Evolutionary conservation across 495 filamentous ascomycete species (phyloP).

Genomic region (Lasiosphaeris hirsuta): DNA sequence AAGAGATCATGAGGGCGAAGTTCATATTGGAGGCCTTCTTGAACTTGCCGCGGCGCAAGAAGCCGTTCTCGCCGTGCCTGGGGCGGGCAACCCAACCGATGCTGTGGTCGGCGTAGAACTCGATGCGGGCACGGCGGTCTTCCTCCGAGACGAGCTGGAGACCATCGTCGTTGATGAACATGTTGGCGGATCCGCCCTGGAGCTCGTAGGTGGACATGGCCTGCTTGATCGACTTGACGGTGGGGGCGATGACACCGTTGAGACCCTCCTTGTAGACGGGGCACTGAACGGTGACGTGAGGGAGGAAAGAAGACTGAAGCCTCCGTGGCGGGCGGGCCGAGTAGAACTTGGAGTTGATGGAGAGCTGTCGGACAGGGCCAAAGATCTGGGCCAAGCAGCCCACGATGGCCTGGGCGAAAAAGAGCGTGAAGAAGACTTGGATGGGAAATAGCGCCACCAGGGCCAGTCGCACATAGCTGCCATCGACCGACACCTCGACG

Average conservation of each 20-base stretch:
- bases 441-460: slow-evolving; percentile 62
- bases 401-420: slow-evolving; percentile 71
- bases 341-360: slow-evolving; percentile 73
- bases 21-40: slow-evolving; percentile 88
- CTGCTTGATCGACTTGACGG: slow-evolving; percentile 66
- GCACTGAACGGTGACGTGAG: slow-evolving; percentile 69
- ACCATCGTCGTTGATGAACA: slow-evolving; percentile 80
- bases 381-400: slow-evolving; percentile 72
- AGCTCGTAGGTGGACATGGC: slow-evolving; percentile 77
- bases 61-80: slow-evolving; percentile 59
- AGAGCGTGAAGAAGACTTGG: slow-evolving; percentile 77
- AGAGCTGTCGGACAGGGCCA: slow-evolving; percentile 68
- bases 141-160: slow-evolving; percentile 67
- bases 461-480: slow-evolving; percentile 55
- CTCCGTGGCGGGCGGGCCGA: slow-evolving; percentile 63
- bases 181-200: slow-evolving; percentile 74
- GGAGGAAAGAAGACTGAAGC: slow-evolving; percentile 49
- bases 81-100: slow-evolving; percentile 80
- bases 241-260: slow-evolving; percentile 60
- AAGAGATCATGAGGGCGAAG: slow-evolving; percentile 70
- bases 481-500: slow-evolving; percentile 63
- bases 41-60: slow-evolving; percentile 60
- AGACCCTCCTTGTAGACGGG: slow-evolving; percentile 75
- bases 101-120: slow-evolving; percentile 66
- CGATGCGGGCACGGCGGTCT: slow-evolving; percentile 62